These are phyloP conservation scores for Tirmania nivea DNA, from an alignment of 495 filamentous ascomycete genomes.

Conservation along the genomic window DNA sequence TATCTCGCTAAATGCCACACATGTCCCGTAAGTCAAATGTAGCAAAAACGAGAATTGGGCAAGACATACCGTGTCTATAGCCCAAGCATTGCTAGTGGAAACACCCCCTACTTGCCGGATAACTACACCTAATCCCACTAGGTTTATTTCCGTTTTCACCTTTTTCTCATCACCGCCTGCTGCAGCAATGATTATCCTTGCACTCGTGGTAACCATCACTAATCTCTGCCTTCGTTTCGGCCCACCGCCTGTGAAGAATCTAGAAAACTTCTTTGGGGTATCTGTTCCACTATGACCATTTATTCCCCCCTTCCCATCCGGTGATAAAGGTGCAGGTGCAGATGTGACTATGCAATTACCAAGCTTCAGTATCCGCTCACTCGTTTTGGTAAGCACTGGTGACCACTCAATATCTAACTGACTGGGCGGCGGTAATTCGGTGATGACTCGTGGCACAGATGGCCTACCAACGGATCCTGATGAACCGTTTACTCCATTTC, in stretches of 20 bases:
- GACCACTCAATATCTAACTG: conserved; percentile 99
- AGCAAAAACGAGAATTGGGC: background rate
- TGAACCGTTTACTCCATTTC: conserved; percentile 16
- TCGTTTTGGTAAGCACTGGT: conserved; percentile 69
- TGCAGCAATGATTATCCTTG: conserved; percentile 56
- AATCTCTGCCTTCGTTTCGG: conserved; percentile 84
- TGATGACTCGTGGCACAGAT: conserved; percentile 62
- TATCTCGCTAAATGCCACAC: conserved; percentile 41
- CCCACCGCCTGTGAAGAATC: conserved; percentile 74
- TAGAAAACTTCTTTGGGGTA: conserved; percentile 60
- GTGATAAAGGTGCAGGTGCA: conserved; percentile 37
- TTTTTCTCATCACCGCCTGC: conserved; percentile 88
- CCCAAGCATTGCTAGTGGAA: conserved; percentile 45
- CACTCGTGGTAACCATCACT: conserved; percentile 88
- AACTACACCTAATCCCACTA: conserved; percentile 59
- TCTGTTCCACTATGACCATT: conserved; percentile 29
- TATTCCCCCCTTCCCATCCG: conserved; percentile 17
- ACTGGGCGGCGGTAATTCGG: conserved; percentile 83
- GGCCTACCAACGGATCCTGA: conserved; percentile 11
- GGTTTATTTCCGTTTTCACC: conserved; percentile 68
- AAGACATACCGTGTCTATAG: conserved; percentile 69
- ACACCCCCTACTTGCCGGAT: conserved; percentile 49
- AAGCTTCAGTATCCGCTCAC: conserved; percentile 86
- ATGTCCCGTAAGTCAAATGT: background rate
- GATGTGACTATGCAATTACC: conserved; percentile 72